Conservation (phyloP, 768 basidiomycete genomes). For the Tylopilus sp. region DNA sequence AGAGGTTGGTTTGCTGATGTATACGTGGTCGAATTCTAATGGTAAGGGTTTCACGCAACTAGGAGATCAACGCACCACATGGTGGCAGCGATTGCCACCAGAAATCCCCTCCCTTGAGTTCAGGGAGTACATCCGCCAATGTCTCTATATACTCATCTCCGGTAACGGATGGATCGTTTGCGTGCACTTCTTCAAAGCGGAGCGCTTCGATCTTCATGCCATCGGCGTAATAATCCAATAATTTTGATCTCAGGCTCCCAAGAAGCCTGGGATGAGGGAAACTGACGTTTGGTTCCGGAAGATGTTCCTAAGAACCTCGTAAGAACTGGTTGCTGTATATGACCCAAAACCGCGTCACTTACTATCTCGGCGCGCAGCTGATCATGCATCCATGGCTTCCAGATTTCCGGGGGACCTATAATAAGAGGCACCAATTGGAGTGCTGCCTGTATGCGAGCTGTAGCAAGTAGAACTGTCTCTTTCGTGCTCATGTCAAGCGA, state of each 20-base stretch:
- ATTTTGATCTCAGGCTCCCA: not conserved
- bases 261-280: not conserved
- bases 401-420: not conserved
- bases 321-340: not conserved
- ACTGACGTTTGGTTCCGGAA: not conserved
- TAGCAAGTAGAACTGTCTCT: not conserved
- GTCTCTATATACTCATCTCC: not conserved
- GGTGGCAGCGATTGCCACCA: not conserved
- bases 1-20: too few species aligned
- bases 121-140: not conserved
- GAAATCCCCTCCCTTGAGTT: not conserved
- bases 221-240: not conserved
- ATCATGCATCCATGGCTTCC: not conserved
- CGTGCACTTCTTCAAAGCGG: not conserved
- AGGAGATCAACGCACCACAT: too few species aligned
- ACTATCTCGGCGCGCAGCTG: not conserved
- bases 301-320: not conserved
- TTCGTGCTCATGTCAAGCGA: too few species aligned
- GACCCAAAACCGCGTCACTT: too few species aligned
- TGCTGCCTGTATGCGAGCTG: not conserved
- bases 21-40: too few species aligned
- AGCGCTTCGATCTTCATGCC: not conserved
- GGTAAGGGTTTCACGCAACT: too few species aligned
- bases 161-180: not conserved
- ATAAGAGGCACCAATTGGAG: not conserved